These are phyloP conservation scores for Fraxinus dipetala DNA, from an alignment of 305 asterid genomes.

Conservation along the genomic window DNA sequence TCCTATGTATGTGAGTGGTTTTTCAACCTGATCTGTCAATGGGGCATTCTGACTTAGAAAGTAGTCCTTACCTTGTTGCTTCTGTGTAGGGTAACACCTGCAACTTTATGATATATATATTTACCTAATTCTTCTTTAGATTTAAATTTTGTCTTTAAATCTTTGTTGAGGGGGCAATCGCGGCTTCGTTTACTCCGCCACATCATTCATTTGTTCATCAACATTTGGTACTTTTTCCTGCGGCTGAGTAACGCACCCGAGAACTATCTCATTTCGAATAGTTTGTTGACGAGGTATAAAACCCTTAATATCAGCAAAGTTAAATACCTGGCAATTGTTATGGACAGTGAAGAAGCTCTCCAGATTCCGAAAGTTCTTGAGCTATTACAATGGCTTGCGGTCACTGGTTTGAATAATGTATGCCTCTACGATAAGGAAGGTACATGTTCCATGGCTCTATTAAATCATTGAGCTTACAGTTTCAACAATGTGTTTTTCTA, in stretches of 20 bases:
- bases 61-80: not conserved
- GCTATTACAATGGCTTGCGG: constrained; percentile 66
- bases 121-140: constrained; percentile 1
- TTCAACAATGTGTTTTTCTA: constrained; percentile 8
- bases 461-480: constrained; percentile 10
- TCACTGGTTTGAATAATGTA: constrained; percentile 59
- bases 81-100: not conserved
- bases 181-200: constrained; percentile 56
- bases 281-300: constrained; percentile 49
- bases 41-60: not conserved
- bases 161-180: constrained; percentile 49
- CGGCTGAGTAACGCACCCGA: constrained; percentile 50
- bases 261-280: constrained; percentile 66
- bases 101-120: not conserved
- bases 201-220: constrained; percentile 62
- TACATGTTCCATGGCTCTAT: constrained; percentile 26
- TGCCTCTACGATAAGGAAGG: constrained; percentile 92
- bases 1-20: not conserved
- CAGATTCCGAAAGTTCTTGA: constrained; percentile 63
- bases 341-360: constrained; percentile 86
- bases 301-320: constrained; percentile 62
- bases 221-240: constrained; percentile 57
- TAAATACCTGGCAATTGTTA: constrained; percentile 73
- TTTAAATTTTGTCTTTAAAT: constrained; percentile 24
- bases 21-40: not conserved